phyloP scores from a whole-genome alignment of 2,329 filamentous ascomycete genomes.

The Exophiala oligosperma region DNA sequence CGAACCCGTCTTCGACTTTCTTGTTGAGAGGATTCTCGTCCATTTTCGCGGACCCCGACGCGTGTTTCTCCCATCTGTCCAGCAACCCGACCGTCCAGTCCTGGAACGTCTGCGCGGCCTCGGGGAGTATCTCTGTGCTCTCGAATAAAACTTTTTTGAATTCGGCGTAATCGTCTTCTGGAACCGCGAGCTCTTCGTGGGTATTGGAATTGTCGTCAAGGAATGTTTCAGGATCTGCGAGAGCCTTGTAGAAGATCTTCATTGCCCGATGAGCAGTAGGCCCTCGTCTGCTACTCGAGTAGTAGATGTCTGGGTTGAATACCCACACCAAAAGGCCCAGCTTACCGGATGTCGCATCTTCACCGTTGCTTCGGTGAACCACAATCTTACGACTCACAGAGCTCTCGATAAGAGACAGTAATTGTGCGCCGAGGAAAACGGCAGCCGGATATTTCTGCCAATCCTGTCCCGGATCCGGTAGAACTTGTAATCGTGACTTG shows the following conservation, averaged over 20 bases:
- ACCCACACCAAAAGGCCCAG: slow-evolving; percentile 49
- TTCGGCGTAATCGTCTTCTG: slow-evolving; percentile 25
- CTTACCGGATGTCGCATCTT: not conserved
- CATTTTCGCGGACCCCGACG: slow-evolving; percentile 25
- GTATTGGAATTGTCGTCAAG: slow-evolving; percentile 41
- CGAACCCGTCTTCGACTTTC: slow-evolving; percentile 24
- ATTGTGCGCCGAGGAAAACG: slow-evolving; percentile 52
- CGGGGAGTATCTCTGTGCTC: slow-evolving; percentile 49
- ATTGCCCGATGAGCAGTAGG: slow-evolving; percentile 49
- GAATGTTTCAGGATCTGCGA: slow-evolving; percentile 35
- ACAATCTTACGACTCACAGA: slow-evolving; percentile 58
- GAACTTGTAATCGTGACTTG: slow-evolving; percentile 48
- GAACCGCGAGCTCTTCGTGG: slow-evolving; percentile 51
- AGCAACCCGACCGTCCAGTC: slow-evolving; percentile 58
- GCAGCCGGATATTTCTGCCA: slow-evolving; percentile 37
- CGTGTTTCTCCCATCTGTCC: slow-evolving; percentile 42
- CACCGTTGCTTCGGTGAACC: slow-evolving; percentile 39
- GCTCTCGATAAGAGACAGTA: slow-evolving; percentile 57
- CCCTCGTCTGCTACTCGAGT: slow-evolving; percentile 47
- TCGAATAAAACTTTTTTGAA: slow-evolving; percentile 38
- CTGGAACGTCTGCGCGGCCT: slow-evolving; percentile 51
- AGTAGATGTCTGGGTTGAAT: slow-evolving; percentile 60
- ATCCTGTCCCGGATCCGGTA: slow-evolving; percentile 26
- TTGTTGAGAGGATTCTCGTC: slow-evolving; percentile 28
- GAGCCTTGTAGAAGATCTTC: slow-evolving; percentile 56